Percentiles rank a stretch among this genome's conserved stretches.
These are phyloP conservation scores for Echites panduratus DNA, from an alignment of 257 asterid species.

Conservation along the genomic window DNA sequence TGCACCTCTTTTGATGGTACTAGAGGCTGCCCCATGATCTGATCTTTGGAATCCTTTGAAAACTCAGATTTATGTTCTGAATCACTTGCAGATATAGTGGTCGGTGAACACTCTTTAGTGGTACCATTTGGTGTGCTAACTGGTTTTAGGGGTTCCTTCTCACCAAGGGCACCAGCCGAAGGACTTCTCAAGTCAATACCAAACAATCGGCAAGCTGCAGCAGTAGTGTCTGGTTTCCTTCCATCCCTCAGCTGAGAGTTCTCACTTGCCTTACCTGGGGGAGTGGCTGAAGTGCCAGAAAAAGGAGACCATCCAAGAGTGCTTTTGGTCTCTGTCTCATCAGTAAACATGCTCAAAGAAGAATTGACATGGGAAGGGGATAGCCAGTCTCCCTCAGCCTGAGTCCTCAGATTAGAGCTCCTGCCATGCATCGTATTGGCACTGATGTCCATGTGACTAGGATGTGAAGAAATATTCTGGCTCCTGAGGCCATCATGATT, in stretches of 20 bases:
- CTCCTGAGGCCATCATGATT: constrained; percentile 28
- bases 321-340: constrained; percentile 46
- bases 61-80: constrained; percentile 64
- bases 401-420: constrained; percentile 15
- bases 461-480: constrained; percentile 21
- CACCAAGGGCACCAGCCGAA: constrained; percentile 23
- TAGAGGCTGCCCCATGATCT: constrained; percentile 37
- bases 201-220: constrained; percentile 58
- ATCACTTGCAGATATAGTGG: constrained; percentile 39
- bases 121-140: constrained; percentile 20
- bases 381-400: constrained; percentile 15
- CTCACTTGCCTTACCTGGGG: constrained; percentile 26
- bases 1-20: constrained; percentile 51
- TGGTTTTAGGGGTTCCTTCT: constrained; percentile 29
- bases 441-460: constrained; percentile 5
- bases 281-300: constrained; percentile 33
- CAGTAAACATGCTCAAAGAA: constrained; percentile 32
- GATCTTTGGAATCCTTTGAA: constrained; percentile 48
- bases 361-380: constrained; percentile 24
- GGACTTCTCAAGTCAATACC: constrained; percentile 77
- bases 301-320: constrained; percentile 53
- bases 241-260: constrained; percentile 34
- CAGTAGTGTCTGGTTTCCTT: constrained; percentile 37
- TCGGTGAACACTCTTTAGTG: constrained; percentile 30
- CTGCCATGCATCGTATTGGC: constrained; percentile 15